Base-by-base conservation (phyloP, 2,329 filamentous ascomycete species). In the Aspergillus quadricinctus region DNA sequence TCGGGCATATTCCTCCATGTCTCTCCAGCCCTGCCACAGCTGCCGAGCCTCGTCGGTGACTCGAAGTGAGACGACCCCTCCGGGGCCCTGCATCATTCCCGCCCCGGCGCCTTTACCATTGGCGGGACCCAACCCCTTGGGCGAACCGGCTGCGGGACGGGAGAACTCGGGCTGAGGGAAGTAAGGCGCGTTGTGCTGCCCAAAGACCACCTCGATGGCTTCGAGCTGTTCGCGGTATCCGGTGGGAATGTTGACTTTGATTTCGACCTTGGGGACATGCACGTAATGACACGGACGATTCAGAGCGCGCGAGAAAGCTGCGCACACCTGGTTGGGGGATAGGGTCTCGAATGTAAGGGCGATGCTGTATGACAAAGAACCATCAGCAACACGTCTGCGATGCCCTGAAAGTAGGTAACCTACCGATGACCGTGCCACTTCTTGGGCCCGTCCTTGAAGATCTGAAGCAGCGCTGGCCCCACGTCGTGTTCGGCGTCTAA, bases 401-500 rank as follows among this genome's bases (percentile, higher is more conserved):
- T 23, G 9, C 9, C 21, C 8, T n/a, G 31, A 23, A 3, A 23
- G 23, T 23, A 23, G 10, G 43, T 27, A 59, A 71, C 81, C 73
- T 77, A 88, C 85, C 84, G 80, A 70, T 86, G 83, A 49, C 85
- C 85, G 66, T 88, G 87, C 92, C 93, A 97, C 73, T 90, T 92
- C 62, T 82, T 80, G 4, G 89, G 83, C 1, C 93, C 93, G 71
- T 97, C 92, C 75, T 97, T 97, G 81, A 97, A 93, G 55, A 97
- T 87, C 71, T 97, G 93, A 55, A 96, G 79, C 49, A 97, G 85
- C 2, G 93, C 90, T 1, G 94, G 92, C 3, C 94, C 94, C 46
- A 97, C 88, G 66, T 99, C 94, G 69, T 97, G 93, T 74, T 97
- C 94, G 4, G 92, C 92, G 69, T 99, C 94, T 41, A 99, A 80